Percentiles rank a stretch among this genome's conserved stretches.
Conservation (phyloP, 2,329 filamentous ascomycete species). For the Cercospora berteroae region DNA sequence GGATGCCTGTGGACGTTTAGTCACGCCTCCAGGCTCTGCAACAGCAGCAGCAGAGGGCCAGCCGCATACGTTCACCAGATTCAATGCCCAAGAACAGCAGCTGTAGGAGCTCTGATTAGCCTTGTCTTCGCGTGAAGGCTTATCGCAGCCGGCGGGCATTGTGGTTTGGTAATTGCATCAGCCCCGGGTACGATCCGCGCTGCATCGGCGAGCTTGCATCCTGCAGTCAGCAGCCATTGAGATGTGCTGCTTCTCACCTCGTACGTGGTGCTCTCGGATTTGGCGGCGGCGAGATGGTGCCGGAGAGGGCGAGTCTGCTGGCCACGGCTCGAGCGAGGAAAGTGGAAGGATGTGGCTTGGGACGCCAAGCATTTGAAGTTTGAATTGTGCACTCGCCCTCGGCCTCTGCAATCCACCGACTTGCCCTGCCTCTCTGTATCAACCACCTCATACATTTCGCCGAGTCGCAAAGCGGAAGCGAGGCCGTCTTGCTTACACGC, state of each 20-base stretch:
- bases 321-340: not conserved
- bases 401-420: not conserved
- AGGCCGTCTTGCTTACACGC: not conserved
- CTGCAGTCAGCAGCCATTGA: slow-evolving; percentile 2
- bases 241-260: not conserved
- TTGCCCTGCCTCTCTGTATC: not conserved
- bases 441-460: not conserved
- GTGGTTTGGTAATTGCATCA: slow-evolving; percentile 11
- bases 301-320: not conserved
- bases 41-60: not conserved
- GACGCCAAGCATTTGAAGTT: not conserved
- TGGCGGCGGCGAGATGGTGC: not conserved
- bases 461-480: not conserved
- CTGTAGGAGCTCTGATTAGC: slow-evolving; percentile 12
- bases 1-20: slow-evolving; percentile 5
- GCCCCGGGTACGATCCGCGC: slow-evolving; percentile 6
- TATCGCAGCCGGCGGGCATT: slow-evolving; percentile 17
- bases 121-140: slow-evolving; percentile 12
- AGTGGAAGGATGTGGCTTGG: not conserved
- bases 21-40: not conserved
- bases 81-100: not conserved
- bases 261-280: not conserved
- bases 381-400: not conserved
- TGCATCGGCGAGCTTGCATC: slow-evolving; percentile 4
- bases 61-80: not conserved